Evolutionary conservation across 2,329 filamentous ascomycete species (phyloP).

Genomic region (Stachybotrys echinatus): DNA sequence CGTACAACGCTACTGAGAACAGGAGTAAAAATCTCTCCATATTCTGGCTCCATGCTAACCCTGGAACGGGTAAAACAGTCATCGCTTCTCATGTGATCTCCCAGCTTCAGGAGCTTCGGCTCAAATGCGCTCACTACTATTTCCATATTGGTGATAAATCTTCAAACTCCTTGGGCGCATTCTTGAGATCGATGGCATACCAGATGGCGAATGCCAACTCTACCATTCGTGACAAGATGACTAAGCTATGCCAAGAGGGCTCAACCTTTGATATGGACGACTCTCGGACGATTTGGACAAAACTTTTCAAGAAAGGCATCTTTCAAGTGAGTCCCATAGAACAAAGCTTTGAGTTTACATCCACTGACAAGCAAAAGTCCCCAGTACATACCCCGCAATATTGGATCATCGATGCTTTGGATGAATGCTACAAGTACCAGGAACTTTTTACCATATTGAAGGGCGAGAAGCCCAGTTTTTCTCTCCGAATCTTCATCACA

Average conservation of each 20-base stretch:
- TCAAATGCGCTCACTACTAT: not conserved
- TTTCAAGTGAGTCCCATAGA: not conserved
- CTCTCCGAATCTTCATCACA: conserved; percentile 21
- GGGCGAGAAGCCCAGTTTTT: conserved; percentile 9
- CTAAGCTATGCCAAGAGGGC: too few relatives aligned
- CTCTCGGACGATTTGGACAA: not conserved
- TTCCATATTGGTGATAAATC: not conserved
- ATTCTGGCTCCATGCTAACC: not conserved
- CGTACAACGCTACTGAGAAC: too few relatives aligned
- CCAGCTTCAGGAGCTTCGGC: not conserved
- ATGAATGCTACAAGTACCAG: conserved; percentile 20
- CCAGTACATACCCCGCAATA: too few relatives aligned
- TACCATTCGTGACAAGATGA: not conserved
- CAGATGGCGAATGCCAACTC: not conserved
- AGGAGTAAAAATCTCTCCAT: too few relatives aligned
- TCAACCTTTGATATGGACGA: not conserved
- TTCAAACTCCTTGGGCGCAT: not conserved
- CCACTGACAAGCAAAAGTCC: too few relatives aligned
- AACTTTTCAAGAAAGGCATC: not conserved
- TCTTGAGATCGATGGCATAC: not conserved
- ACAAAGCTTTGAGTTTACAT: too few relatives aligned
- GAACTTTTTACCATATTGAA: conserved; percentile 18
- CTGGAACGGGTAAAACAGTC: not conserved
- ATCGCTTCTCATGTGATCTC: not conserved
- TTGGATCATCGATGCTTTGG: conserved; percentile 29